These are phyloP conservation scores for Colletotrichum falcatum DNA, from an alignment of 2,329 filamentous ascomycete genomes.

Conservation along the genomic window DNA sequence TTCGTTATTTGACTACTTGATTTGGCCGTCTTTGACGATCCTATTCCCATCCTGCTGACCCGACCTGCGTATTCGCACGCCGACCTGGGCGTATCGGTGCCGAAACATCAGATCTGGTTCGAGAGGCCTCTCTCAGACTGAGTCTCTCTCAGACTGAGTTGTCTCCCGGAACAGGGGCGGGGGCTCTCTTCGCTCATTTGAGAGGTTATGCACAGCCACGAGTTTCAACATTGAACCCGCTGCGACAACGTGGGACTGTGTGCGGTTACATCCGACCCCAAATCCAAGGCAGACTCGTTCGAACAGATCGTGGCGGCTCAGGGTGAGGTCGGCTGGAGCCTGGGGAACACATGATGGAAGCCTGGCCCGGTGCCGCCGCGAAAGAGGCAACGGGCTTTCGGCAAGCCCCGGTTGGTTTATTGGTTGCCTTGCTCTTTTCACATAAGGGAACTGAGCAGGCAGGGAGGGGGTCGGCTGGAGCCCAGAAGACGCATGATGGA, in stretches of 20 bases:
- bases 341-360: neutral
- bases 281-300: neutral
- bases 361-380: neutral
- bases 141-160: neutral
- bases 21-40: neutral
- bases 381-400: neutral
- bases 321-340: neutral
- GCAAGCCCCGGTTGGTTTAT: neutral
- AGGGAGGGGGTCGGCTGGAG: neutral
- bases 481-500: constrained; percentile 6
- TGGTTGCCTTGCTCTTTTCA: neutral
- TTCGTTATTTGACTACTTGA: neutral
- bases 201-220: neutral
- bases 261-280: neutral
- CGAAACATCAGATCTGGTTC: neutral
- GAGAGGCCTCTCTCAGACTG: neutral
- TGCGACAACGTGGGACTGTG: neutral
- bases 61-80: neutral
- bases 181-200: neutral
- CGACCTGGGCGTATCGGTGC: neutral
- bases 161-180: no score
- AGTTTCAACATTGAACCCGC: neutral
- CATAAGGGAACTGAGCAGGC: constrained; percentile 7
- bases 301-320: neutral
- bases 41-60: neutral